Evolutionary conservation across 148 eudicot species (phyloP).

Genomic region (Polygonum aviculare): DNA sequence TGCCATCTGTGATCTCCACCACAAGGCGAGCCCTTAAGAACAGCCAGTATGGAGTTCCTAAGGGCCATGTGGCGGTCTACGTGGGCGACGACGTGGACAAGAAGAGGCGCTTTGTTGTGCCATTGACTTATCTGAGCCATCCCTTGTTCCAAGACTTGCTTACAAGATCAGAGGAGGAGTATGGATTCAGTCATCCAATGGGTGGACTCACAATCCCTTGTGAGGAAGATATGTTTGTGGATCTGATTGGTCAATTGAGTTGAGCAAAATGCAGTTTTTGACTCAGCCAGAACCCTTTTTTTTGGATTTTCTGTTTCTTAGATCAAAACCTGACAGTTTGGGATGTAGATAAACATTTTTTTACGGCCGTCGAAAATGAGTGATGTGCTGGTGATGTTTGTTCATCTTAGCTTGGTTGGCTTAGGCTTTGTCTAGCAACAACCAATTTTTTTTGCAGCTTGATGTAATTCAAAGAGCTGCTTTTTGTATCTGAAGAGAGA

Average conservation of each 20-base stretch:
- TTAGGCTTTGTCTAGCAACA: conserved; percentile 2
- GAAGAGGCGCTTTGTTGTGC: conserved; percentile 39
- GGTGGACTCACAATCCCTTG: conserved; percentile 49
- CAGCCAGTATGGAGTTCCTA: conserved; percentile 35
- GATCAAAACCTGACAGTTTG: conserved; percentile 10
- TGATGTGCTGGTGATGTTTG: conserved; percentile 10
- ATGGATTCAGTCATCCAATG: conserved; percentile 52
- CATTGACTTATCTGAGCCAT: conserved; percentile 32
- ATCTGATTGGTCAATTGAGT: conserved; percentile 4
- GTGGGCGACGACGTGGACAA: conserved; percentile 35
- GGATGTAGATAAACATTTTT: conserved; percentile 9
- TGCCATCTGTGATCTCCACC: conserved; percentile 26
- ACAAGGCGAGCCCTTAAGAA: conserved; percentile 23
- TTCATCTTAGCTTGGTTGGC: conserved; percentile 7
- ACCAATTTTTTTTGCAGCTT: conserved; percentile 4
- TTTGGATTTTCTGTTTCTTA: background rate
- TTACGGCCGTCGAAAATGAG: background rate
- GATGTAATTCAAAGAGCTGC: background rate
- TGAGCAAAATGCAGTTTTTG: background rate
- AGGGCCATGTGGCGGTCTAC: conserved; percentile 52
- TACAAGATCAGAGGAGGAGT: conserved; percentile 47
- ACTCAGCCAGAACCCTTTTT: background rate
- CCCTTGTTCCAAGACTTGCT: conserved; percentile 47
- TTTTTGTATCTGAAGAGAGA: background rate
- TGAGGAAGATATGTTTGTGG: conserved; percentile 24